Evolutionary conservation across 169 alveolate species (phyloP).

Genomic region (Pseudocohnilembus persalinus): DNA sequence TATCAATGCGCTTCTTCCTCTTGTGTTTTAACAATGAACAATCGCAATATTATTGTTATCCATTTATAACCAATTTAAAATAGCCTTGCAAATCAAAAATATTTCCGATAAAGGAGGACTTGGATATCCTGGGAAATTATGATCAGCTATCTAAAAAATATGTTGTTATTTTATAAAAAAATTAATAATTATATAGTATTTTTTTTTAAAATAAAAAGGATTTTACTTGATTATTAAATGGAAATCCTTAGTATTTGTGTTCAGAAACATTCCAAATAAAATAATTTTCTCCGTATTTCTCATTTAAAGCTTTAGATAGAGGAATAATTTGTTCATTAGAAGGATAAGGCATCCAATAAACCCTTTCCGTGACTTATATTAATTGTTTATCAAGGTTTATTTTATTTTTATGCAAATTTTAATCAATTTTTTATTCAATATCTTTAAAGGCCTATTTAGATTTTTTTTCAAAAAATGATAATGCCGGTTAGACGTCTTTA

Average conservation of each 20-base stretch:
- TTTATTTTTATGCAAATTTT: too few species aligned
- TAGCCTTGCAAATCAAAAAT: slow-evolving; percentile 17
- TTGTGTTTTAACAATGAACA: slow-evolving; percentile 25
- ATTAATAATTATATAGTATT: neutral
- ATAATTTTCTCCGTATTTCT: neutral
- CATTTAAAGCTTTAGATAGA: slow-evolving; percentile 7
- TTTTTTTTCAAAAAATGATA: neutral
- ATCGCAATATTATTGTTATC: slow-evolving; percentile 17
- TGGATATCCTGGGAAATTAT: slow-evolving; percentile 29
- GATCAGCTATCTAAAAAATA: slow-evolving; percentile 8
- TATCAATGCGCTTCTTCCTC: slow-evolving; percentile 31
- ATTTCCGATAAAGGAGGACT: slow-evolving; percentile 16
- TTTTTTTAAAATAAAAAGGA: neutral
- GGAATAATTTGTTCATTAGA: slow-evolving; percentile 1
- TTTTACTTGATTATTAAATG: slow-evolving; percentile 14
- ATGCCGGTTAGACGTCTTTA: neutral
- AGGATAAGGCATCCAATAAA: slow-evolving; percentile 28
- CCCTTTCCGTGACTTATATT: slow-evolving; percentile 1
- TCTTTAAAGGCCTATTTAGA: neutral
- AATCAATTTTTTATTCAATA: neutral
- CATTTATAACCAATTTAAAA: slow-evolving; percentile 13
- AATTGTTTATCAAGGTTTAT: neutral
- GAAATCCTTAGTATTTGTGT: slow-evolving; percentile 16
- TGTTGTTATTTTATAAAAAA: neutral
- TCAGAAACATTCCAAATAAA: slow-evolving; percentile 29